Evolutionary conservation across 2,329 filamentous ascomycete genomes (phyloP), one percentile per base, ranked within the genome.

Genomic region (Pseudovirgaria hyperparasitica): DNA sequence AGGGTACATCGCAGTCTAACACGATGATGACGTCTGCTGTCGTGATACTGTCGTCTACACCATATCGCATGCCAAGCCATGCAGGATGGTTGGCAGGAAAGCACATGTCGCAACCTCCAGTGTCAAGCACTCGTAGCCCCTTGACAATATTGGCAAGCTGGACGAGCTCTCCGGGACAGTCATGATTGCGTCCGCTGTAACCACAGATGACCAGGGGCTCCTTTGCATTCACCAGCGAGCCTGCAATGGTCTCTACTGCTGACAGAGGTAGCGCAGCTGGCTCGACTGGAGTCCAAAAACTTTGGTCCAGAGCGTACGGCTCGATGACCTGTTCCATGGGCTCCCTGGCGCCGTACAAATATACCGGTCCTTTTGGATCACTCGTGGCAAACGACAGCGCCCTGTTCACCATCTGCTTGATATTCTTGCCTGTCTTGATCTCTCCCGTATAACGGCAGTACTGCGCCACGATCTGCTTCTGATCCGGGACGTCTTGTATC

Each of bases 1-100:
- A 94, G 0, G 86, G 86, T 0, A 93, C 84, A 45, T 94, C 86
- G 37, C 84, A 92, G 52, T 94, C 80, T 14, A 92, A 47, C 3
- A 93, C 76, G 1, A 94, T 39, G 32, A 94, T 92, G 8, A 84
- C 70, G 48, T 94, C 87, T 1, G 86, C 82, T 0, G 72, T 72
- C 32, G 65, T 68, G 46, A 93, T 81, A 22, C 65, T 63, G 2
- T 81, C 72, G 27, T 92, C 79, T 3, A 70, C 64, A 3, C 82
- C 82, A 41, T 76, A 92, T 22, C 74, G 67, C 27, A 90, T 51
- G 2, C 86, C 58, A 3, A 65, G 50, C 60, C 62, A 65, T 5
- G 50, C 61, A 3, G 57, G 71, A 40, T 85, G 78, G 28, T 52
- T 50, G 11, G 47, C 52, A 0, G 78, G 80, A 54, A 86, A 85